Evolutionary conservation across 441 rosid species (phyloP).

Genomic region (Pelargonium cotyledonis): DNA sequence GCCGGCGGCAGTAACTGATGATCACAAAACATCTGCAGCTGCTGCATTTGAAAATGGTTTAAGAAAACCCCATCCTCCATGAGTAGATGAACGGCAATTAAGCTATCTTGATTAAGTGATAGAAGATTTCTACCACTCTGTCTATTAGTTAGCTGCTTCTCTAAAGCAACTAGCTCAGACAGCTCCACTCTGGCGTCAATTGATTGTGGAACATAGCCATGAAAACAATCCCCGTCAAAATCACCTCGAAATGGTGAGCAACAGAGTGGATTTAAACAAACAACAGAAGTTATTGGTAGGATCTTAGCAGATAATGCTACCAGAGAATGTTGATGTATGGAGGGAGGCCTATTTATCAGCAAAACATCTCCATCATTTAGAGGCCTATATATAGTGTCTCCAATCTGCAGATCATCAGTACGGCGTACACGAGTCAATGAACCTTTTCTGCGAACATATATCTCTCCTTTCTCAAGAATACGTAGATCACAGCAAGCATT

Average conservation of each 20-base stretch:
- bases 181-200: conserved; percentile 73
- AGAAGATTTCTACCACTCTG: conserved; percentile 84
- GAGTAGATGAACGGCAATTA: conserved; percentile 66
- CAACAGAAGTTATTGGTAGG: conserved; percentile 62
- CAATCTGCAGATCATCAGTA: conserved; percentile 45
- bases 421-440: conserved; percentile 37
- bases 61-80: conserved; percentile 49
- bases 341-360: conserved; percentile 87
- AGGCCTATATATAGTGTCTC: conserved; percentile 63
- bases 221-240: conserved; percentile 96
- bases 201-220: conserved; percentile 91
- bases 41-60: conserved; percentile 61
- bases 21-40: conserved; percentile 71
- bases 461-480: conserved; percentile 57
- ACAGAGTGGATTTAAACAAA: conserved; percentile 79
- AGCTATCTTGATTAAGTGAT: conserved; percentile 76
- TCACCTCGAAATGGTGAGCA: conserved; percentile 92
- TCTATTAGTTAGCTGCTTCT: conserved; percentile 62
- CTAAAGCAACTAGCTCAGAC: conserved; percentile 71
- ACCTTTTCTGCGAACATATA: conserved; percentile 59
- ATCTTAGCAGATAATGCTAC: conserved; percentile 68
- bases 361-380: conserved; percentile 70
- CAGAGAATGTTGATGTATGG: conserved; percentile 91
- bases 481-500: conserved; percentile 39
- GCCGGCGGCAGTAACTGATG: conserved; percentile 40